These are phyloP conservation scores for Myxozyma udenii DNA, from an alignment of 805 yeast species.

Conservation along the genomic window DNA sequence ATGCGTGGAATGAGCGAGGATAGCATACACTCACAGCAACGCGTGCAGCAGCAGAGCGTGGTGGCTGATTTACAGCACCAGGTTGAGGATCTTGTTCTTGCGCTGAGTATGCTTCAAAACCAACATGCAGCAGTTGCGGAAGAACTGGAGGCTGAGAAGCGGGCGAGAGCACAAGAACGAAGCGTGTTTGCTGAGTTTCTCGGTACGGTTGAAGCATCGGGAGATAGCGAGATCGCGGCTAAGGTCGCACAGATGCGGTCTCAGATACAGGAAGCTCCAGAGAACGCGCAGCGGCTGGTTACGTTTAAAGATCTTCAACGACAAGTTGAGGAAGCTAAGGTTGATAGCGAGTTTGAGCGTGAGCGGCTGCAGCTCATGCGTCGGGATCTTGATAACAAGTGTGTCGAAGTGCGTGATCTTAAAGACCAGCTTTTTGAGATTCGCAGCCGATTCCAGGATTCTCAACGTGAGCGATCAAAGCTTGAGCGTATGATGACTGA, in stretches of 20 bases:
- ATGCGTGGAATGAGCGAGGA: not conserved
- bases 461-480: slow-evolving; percentile 20
- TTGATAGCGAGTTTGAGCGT: slow-evolving; percentile 16
- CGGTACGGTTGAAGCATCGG: not conserved
- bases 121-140: slow-evolving; percentile 26
- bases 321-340: slow-evolving; percentile 22
- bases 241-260: not conserved
- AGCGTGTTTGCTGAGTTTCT: slow-evolving; percentile 9
- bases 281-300: slow-evolving; percentile 6
- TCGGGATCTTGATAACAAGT: slow-evolving; percentile 23
- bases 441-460: slow-evolving; percentile 22
- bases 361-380: slow-evolving; percentile 15
- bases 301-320: slow-evolving; percentile 21
- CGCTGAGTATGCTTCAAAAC: slow-evolving; percentile 25
- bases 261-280: slow-evolving; percentile 1
- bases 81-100: slow-evolving; percentile 28
- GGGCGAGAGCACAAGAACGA: slow-evolving; percentile 26
- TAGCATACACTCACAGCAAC: not conserved
- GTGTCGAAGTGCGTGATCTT: slow-evolving; percentile 26
- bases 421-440: slow-evolving; percentile 28
- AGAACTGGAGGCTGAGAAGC: slow-evolving; percentile 28
- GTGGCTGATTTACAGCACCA: slow-evolving; percentile 22
- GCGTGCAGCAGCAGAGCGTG: not conserved
- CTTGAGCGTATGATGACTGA: slow-evolving; percentile 23
- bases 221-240: not conserved